Base-by-base conservation (phyloP, 805 yeast genomes). In the Spathaspora sp. region DNA sequence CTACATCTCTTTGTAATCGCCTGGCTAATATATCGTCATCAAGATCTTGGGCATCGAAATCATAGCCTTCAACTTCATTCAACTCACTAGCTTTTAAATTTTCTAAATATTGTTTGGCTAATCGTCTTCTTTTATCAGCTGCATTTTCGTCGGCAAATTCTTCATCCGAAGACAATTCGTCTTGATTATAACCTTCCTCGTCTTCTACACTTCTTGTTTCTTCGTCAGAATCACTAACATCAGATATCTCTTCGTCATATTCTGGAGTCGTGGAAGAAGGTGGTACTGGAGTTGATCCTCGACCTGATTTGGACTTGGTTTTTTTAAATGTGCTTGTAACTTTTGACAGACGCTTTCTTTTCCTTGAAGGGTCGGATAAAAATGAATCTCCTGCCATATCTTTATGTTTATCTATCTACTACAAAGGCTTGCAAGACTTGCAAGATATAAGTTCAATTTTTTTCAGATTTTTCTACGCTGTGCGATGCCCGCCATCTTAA, bases 121-220 rank as follows among this genome's bases (percentile, higher is more conserved):
- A 77, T 63, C 98, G 77, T 70, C 99, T 82, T 69, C 99, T 82
- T 69, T 89, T 91, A 63, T 94, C 99, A 0, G 97, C 96, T 8
- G 92, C 96, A 46, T 82, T 81, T 68, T 93, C 98, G 16, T 76
- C 78, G 14, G 74, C 82, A 57, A 83, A 82, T 58, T 86, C 96
- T 57, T 85, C 94, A 31, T 86, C 93, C 12, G 87, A 83, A 14
- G 79, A 81, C 19, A 79, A 55, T 32, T 63, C 69, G 10, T 64
- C 66, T n/a, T 71, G 75, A 40, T 73, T 75, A 46, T 71, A 73
- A 12, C 73, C 77, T 39, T 73, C 76, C 40, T 72, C 80, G 20
- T 73, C 80, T 32, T 77, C 86, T 4, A 83, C 75, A 44, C 80
- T 78, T 49, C 79, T 83, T 53, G 79, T 85, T 62, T 83, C 86